These are phyloP conservation scores for Podaxis sp. DNA, from an alignment of 768 basidiomycete genomes.

Conservation along the genomic window DNA sequence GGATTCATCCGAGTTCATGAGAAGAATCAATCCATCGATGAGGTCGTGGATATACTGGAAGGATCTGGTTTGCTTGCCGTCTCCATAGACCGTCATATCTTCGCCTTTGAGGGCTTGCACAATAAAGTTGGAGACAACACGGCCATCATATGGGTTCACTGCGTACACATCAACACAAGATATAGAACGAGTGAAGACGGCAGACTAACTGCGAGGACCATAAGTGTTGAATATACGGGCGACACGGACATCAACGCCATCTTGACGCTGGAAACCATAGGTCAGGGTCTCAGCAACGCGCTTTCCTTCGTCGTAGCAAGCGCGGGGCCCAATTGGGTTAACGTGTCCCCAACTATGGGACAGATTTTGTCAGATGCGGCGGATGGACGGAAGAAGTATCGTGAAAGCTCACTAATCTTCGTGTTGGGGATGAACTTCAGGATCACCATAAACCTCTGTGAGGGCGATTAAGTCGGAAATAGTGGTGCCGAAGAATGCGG, in stretches of 20 bases:
- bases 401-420: slow-evolving; percentile 79
- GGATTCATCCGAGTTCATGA: slow-evolving; percentile 94
- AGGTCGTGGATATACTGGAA: slow-evolving; percentile 99
- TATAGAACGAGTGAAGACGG: slow-evolving; percentile 19
- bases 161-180: slow-evolving; percentile 1
- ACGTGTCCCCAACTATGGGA: slow-evolving; percentile 88
- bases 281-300: slow-evolving; percentile 98
- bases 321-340: slow-evolving; percentile 96
- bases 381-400: not conserved
- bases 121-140: slow-evolving; percentile 99
- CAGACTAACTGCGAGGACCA: slow-evolving; percentile 70
- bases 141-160: slow-evolving; percentile 97
- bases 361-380: slow-evolving; percentile 14
- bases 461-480: slow-evolving; percentile 11
- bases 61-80: slow-evolving; percentile 89
- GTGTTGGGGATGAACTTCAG: slow-evolving; percentile 93
- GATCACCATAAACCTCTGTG: slow-evolving; percentile 95
- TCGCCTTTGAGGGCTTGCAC: slow-evolving; percentile 95
- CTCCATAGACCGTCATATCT: slow-evolving; percentile 96
- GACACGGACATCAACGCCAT: slow-evolving; percentile 93
- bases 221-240: slow-evolving; percentile 99
- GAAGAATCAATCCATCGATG: slow-evolving; percentile 84
- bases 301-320: slow-evolving; percentile 99
- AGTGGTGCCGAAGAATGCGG: slow-evolving; percentile 4
- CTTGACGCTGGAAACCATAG: slow-evolving; percentile 93